phyloP scores from a whole-genome alignment of 495 filamentous ascomycete genomes.

The Xylaria castorea region DNA sequence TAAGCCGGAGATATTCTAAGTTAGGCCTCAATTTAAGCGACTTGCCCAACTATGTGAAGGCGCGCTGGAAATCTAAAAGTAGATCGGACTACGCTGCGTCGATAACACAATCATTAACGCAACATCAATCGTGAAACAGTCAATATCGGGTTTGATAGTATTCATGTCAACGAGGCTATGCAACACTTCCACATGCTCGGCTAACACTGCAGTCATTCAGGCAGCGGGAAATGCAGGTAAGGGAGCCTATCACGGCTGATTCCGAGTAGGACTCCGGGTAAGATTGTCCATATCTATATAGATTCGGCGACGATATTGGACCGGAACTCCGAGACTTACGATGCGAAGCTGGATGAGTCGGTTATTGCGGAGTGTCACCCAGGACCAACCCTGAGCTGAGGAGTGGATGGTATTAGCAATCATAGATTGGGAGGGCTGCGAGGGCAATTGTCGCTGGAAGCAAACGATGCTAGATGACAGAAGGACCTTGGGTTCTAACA shows the following conservation, averaged over 20 bases:
- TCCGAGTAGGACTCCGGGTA: not conserved
- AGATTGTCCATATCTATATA: conserved; percentile 14
- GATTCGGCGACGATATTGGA: conserved; percentile 18
- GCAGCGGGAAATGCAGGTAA: conserved; percentile 3
- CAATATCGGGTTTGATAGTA: not conserved
- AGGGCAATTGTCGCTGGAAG: conserved; percentile 4
- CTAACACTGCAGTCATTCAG: conserved; percentile 19
- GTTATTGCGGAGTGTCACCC: conserved; percentile 1
- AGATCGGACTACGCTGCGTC: not conserved
- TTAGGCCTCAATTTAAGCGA: no score
- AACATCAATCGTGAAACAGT: not conserved
- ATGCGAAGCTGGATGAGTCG: conserved; percentile 20
- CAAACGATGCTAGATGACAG: conserved; percentile 1
- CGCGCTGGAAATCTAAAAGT: not conserved
- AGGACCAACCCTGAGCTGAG: not conserved
- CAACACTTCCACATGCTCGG: conserved; percentile 1
- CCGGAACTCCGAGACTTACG: conserved; percentile 22
- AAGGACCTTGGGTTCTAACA: not conserved
- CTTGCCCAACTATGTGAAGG: no score
- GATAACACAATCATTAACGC: not conserved
- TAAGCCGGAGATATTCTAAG: not conserved
- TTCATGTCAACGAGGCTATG: conserved; percentile 7
- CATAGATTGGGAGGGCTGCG: not conserved
- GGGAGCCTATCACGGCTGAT: conserved; percentile 10
- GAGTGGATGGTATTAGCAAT: not conserved